Evolutionary conservation across 2,329 filamentous ascomycete genomes (phyloP), one percentile per base, ranked within the genome.

Genomic region (Emergomyces pasteurianus): DNA sequence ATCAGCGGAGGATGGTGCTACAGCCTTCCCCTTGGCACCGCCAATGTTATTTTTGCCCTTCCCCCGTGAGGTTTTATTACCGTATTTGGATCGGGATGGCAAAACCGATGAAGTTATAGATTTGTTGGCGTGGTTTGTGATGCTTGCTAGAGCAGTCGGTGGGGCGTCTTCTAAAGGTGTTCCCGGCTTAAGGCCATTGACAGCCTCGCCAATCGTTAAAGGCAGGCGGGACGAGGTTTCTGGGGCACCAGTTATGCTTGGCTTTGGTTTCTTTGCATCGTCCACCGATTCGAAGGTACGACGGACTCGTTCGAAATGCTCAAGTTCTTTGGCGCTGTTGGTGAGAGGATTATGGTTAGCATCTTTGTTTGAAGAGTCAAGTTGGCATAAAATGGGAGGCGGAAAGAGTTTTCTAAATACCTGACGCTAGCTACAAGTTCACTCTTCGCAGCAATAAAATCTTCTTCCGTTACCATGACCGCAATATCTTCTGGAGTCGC

Each of bases 371-470:
- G 26, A 10, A n/a, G 58, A n/a, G 42, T 36, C 16, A 23, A 58
- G 8, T 46, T 43, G 28, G 28, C 2, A n/a, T n/a, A n/a, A n/a
- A 9, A 26, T 5, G 16, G 23, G 38, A 26, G 34, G 31, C 28
- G 36, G 36, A 10, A 42, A 40, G 28, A 28, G 31, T 23, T 8
- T 57, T 10, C 46, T 28, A 46, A 70, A 62, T 75, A 80, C 76
- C 78, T 80, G 58, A 99, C 94, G 76, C 87, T 92, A 18, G 92
- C 92, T n/a, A 97, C 86, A 47, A 99, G 81, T 75, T 97, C 94
- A 50, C 79, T 78, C 69, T 92, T 86, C 0, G 94, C 94, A 31
- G 83, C 83, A 26, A 87, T 72, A 70, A 99, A 99, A 73, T 99
- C 94, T 56, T 88, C 83, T 73, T 96, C 92, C 0, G 85, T 88